Evolutionary conservation across 257 asterid genomes (phyloP).

Genomic region (Avicennia marina): DNA sequence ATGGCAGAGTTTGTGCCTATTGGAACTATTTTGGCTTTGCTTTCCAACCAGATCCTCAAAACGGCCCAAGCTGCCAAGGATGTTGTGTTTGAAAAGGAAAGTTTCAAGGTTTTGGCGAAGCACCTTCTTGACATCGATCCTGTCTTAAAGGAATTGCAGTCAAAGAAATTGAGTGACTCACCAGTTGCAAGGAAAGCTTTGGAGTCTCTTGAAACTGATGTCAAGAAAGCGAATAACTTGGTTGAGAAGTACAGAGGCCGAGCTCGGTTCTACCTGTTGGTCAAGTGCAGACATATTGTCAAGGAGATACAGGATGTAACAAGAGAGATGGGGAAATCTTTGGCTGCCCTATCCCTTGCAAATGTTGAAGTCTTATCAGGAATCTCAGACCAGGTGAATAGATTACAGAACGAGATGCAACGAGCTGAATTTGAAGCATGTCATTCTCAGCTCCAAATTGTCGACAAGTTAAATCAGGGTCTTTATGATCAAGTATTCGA

Average conservation of each 20-base stretch:
- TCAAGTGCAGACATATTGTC: conserved; percentile 58
- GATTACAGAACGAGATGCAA: conserved; percentile 58
- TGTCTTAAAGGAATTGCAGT: conserved; percentile 44
- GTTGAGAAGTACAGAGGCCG: conserved; percentile 50
- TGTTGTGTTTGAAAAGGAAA: conserved; percentile 47
- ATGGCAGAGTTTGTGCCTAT: conserved; percentile 48
- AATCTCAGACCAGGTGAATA: conserved; percentile 41
- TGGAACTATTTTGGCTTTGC: conserved; percentile 47
- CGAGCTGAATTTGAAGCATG: conserved; percentile 45
- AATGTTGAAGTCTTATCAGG: conserved; percentile 46
- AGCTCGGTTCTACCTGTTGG: conserved; percentile 48
- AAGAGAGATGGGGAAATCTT: conserved; percentile 44
- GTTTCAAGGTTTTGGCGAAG: conserved; percentile 39
- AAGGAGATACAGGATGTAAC: conserved; percentile 58
- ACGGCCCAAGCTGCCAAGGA: conserved; percentile 54
- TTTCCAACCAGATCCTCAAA: conserved; percentile 42
- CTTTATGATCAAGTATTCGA: conserved; percentile 34
- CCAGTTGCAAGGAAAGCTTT: conserved; percentile 50
- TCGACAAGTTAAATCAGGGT: conserved; percentile 46
- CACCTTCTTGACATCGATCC: conserved; percentile 48
- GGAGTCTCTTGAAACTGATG: conserved; percentile 46
- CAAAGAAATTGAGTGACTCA: conserved; percentile 35
- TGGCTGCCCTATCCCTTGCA: conserved; percentile 44
- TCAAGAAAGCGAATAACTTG: conserved; percentile 47
- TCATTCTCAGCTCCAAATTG: conserved; percentile 34